Evolutionary conservation across 306 rosid species (phyloP).

Genomic region (cucumber (Cucumis sativus)): DNA sequence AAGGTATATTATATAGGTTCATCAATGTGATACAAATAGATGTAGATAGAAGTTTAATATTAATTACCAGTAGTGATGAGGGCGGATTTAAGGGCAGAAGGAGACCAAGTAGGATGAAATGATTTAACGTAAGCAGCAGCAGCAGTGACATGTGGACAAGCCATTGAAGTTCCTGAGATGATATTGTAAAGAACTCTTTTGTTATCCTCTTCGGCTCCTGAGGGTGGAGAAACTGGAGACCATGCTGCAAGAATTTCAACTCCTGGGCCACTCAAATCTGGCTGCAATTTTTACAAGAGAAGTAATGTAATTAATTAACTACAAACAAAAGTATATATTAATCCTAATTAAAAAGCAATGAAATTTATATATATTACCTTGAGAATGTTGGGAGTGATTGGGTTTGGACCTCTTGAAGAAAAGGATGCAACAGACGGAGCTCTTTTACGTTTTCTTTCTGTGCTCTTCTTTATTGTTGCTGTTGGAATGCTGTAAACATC

Average conservation of each 20-base stretch:
- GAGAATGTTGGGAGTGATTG: not conserved
- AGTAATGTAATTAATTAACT: too few relatives aligned
- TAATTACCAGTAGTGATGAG: slow-evolving; percentile 17
- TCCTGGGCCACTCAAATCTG: slow-evolving; percentile 22
- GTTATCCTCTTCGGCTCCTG: not conserved
- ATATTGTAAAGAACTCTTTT: slow-evolving; percentile 9
- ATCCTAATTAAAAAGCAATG: too few relatives aligned
- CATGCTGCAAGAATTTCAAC: slow-evolving; percentile 17
- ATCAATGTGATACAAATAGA: too few relatives aligned
- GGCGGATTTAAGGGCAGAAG: slow-evolving; percentile 22
- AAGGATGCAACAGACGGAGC: not conserved
- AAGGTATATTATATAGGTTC: too few relatives aligned
- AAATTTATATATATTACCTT: not conserved
- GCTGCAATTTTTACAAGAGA: not conserved
- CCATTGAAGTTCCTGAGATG: slow-evolving; percentile 19
- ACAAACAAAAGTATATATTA: too few relatives aligned
- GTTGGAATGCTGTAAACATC: not conserved
- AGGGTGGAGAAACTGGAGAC: not conserved
- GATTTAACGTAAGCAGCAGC: slow-evolving; percentile 26
- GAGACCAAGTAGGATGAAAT: slow-evolving; percentile 25
- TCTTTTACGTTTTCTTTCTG: not conserved
- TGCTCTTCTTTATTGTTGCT: slow-evolving; percentile 4
- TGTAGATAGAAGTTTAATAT: too few relatives aligned
- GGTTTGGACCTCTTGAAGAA: not conserved
- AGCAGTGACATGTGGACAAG: slow-evolving; percentile 21